phyloP scores from a whole-genome alignment of 306 rosid species.

The Vigna trinervia region DNA sequence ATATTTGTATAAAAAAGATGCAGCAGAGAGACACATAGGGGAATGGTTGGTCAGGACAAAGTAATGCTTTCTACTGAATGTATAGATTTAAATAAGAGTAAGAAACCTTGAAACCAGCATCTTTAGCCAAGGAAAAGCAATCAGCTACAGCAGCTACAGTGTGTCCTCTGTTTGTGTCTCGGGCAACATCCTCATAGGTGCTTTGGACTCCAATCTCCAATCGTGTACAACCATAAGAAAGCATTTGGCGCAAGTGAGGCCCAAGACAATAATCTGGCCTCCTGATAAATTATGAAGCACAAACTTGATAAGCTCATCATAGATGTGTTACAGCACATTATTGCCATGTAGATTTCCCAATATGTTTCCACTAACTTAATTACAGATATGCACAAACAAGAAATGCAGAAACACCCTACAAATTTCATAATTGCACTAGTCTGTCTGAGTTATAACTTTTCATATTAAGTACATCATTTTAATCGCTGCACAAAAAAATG shows the following conservation, averaged over 20 bases:
- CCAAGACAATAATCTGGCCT: constrained; percentile 99
- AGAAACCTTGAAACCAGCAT: constrained; percentile 97
- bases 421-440: constrained; percentile 15
- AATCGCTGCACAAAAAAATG: constrained; percentile 1
- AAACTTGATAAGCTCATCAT: constrained; percentile 31
- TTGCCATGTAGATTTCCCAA: constrained; percentile 16
- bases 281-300: constrained; percentile 58
- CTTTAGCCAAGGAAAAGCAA: constrained; percentile 94
- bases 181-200: constrained; percentile 98
- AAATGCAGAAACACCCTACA: constrained; percentile 21
- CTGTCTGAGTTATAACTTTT: constrained; percentile 14
- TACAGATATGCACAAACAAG: constrained; percentile 27
- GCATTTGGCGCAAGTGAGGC: constrained; percentile 98
- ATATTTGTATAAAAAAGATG: background rate
- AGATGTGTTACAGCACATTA: constrained; percentile 27
- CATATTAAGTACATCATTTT: constrained; percentile 3
- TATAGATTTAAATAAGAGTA: constrained; percentile 13
- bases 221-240: constrained; percentile 90
- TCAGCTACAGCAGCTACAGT: constrained; percentile 97
- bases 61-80: background rate
- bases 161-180: constrained; percentile 97
- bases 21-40: constrained; percentile 10
- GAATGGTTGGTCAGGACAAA: constrained; percentile 26
- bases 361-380: background rate
- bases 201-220: constrained; percentile 98